Percentiles rank a stretch among this genome's conserved stretches.
These are phyloP conservation scores for Pleurotus eryngii DNA, from an alignment of 768 basidiomycete species.

Conservation along the genomic window DNA sequence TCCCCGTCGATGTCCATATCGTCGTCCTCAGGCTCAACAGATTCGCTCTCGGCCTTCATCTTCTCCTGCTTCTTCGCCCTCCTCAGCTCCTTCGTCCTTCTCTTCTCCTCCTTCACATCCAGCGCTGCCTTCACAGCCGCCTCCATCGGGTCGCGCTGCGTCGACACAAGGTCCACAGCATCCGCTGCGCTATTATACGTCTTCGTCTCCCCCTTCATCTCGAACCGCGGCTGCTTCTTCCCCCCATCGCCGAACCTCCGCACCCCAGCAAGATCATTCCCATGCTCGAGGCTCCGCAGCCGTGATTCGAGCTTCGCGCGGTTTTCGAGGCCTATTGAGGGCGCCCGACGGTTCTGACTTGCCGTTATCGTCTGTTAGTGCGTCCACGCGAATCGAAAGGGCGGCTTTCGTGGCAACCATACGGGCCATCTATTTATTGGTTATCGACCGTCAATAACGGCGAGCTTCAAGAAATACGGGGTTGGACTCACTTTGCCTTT, in stretches of 20 bases:
- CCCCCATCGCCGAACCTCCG: conserved; percentile 60
- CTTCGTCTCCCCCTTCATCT: conserved; percentile 74
- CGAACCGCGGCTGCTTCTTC: conserved; percentile 76
- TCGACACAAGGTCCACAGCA: conserved; percentile 76
- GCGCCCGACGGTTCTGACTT: conserved; percentile 82
- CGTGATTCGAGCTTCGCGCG: conserved; percentile 95
- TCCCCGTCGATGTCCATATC: conserved; percentile 14
- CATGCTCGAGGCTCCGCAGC: conserved; percentile 82
- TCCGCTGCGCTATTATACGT: conserved; percentile 89
- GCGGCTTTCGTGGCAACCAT: conserved; percentile 99
- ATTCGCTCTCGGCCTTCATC: conserved; percentile 31
- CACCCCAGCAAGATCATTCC: conserved; percentile 69
- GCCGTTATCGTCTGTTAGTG: conserved; percentile 87
- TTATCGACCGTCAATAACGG: neutral
- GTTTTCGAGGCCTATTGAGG: conserved; percentile 89
- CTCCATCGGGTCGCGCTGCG: conserved; percentile 81
- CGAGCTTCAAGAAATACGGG: neutral
- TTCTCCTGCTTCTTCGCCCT: conserved; percentile 65
- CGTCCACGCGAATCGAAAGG: conserved; percentile 95
- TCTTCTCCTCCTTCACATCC: conserved; percentile 88
- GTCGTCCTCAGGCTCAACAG: conserved; percentile 30
- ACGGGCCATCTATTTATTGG: conserved; percentile 78
- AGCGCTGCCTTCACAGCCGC: conserved; percentile 68
- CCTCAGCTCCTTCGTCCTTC: conserved; percentile 74
- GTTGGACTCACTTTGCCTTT: conserved; percentile 79